Evolutionary conservation across 73 alveolate genomes (phyloP), one percentile per base, ranked within the genome.

Genomic region (Effrenium voratum): DNA sequence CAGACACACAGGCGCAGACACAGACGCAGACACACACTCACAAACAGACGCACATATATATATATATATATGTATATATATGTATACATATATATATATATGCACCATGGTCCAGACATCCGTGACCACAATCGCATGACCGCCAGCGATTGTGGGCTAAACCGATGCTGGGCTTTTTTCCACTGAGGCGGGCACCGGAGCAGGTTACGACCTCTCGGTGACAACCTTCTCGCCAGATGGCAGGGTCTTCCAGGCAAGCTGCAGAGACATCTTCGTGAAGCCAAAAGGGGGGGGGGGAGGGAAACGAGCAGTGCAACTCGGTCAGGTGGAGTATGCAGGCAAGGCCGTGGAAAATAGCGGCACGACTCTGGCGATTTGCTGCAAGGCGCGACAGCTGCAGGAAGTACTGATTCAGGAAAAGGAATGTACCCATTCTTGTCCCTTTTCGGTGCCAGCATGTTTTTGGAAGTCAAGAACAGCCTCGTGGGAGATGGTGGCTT

Each of bases 171-270:
- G n/a, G n/a, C n/a, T n/a, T n/a, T n/a, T n/a, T n/a, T n/a, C 30
- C 30, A n/a, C 82, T 44, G 24, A 85, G 94, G 94, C 94, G 34
- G 94, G 94, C 32, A 85, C 94, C 5, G 99, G 99, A 24, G 86
- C 99, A 28, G 99, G 99, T 79, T 97, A 99, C 50, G 99, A 99
- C 91, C 99, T 99, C 93, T 99, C 93, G 63, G 99, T 99, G 93
- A 99, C 99, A 81, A 99, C 99, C 91, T 99, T 99, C 99, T 99
- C 99, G 46, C 99, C 99, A 44, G 99, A 99, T 41, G 99, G 99
- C 50, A 99, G 99, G 81, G 99, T 99, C 95, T 99, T 99, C 87
- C 99, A 99, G 98, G 99, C 99, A 86, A 99, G 99, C 98, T 95
- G 98, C 87, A 19, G 32, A 34, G 43, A 46, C 44, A 36, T 80